phyloP scores from a whole-genome alignment of 179 eudicot genomes.

The Carnegiea gigantea region DNA sequence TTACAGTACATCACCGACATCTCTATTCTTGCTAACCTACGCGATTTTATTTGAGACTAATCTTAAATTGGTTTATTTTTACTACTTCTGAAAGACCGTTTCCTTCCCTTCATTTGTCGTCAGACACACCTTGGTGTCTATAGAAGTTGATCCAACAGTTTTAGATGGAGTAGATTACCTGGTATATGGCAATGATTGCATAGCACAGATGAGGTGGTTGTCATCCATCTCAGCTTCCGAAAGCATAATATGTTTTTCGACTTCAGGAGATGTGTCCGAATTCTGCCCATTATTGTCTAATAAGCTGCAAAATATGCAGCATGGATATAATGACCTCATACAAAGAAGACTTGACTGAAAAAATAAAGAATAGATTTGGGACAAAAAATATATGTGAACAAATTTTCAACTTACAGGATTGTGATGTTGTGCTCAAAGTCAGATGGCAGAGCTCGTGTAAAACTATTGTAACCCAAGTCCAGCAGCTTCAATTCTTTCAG shows the following conservation, averaged over 20 bases:
- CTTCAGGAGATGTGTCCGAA: conserved; percentile 38
- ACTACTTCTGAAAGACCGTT: no score
- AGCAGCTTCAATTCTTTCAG: conserved; percentile 63
- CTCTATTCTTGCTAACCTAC: neutral
- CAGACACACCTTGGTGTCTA: no score
- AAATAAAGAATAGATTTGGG: neutral
- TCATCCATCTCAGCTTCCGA: conserved; percentile 42
- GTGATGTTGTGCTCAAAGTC: conserved; percentile 38
- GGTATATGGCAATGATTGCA: conserved; percentile 14
- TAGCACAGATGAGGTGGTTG: conserved; percentile 15
- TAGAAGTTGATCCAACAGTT: neutral
- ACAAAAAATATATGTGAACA: neutral
- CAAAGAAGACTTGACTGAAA: neutral
- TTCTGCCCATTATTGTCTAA: conserved; percentile 58
- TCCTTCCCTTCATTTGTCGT: no score
- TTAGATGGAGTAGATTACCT: conserved; percentile 18
- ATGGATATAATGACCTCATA: neutral
- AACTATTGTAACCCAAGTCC: conserved; percentile 67
- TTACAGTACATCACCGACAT: neutral
- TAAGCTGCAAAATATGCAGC: conserved; percentile 38
- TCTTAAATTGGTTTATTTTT: neutral
- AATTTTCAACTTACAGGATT: conserved; percentile 49
- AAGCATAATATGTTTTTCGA: conserved; percentile 32
- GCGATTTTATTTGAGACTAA: neutral
- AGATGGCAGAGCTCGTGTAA: conserved; percentile 43